Conservation (phyloP, 805 yeast species). For the Myxozyma vanderwaltii region DNA sequence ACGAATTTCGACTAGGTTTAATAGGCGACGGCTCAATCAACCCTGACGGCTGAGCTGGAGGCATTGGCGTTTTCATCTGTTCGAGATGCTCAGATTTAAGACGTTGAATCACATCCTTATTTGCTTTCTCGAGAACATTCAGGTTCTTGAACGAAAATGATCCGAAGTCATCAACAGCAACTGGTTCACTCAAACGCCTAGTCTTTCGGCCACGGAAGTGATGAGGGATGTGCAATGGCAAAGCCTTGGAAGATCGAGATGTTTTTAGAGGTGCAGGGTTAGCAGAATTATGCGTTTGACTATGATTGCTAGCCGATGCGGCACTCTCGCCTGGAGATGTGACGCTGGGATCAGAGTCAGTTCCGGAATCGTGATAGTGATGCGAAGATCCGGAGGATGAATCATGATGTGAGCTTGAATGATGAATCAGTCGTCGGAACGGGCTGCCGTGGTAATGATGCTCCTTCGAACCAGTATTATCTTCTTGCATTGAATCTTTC, state of each 20-base stretch:
- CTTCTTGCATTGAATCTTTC: conserved; percentile 38
- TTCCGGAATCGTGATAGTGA: neutral
- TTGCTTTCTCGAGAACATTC: conserved; percentile 88
- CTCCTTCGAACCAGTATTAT: neutral
- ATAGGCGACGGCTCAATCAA: conserved; percentile 31
- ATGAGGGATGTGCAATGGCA: conserved; percentile 55
- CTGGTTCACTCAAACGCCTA: conserved; percentile 63
- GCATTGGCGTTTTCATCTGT: conserved; percentile 41
- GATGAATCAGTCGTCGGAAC: neutral
- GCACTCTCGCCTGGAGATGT: neutral
- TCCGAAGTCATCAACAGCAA: conserved; percentile 68
- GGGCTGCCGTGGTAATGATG: neutral
- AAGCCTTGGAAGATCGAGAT: conserved; percentile 2
- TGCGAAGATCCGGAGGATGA: neutral
- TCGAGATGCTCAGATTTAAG: conserved; percentile 81
- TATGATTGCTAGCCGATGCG: neutral
- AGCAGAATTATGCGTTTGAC: neutral
- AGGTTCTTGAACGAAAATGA: conserved; percentile 87
- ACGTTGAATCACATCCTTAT: conserved; percentile 86
- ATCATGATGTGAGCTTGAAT: neutral
- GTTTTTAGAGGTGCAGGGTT: conserved; percentile 5
- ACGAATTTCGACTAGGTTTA: conserved; percentile 23
- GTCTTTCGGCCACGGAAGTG: conserved; percentile 70
- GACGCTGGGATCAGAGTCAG: conserved; percentile 1
- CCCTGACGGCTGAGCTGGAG: conserved; percentile 26